Evolutionary conservation across 2,329 filamentous ascomycete species (phyloP).

Genomic region (Bipolaris victoriae): DNA sequence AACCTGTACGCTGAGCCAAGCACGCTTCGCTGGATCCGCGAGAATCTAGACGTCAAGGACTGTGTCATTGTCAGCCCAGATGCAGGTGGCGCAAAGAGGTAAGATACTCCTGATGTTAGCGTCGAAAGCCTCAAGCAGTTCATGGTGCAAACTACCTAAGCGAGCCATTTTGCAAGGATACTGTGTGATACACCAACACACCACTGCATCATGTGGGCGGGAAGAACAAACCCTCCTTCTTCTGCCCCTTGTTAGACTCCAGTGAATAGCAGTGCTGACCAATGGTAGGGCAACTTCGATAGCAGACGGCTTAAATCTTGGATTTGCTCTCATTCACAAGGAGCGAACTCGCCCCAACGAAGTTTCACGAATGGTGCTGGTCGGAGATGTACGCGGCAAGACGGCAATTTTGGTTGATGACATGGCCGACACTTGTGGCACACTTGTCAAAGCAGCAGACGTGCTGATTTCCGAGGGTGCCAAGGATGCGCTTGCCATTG

Average conservation of each 20-base stretch:
- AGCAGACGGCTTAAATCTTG: conserved; percentile 86
- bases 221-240: conserved; percentile 1
- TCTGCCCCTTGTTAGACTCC: neutral
- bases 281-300: conserved; percentile 77
- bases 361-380: conserved; percentile 92
- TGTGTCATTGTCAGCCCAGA: conserved; percentile 95
- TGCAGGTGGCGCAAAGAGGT: conserved; percentile 91
- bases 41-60: conserved; percentile 80
- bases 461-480: conserved; percentile 82
- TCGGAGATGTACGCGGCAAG: conserved; percentile 89
- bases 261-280: conserved; percentile 21
- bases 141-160: neutral
- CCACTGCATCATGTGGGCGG: conserved; percentile 2
- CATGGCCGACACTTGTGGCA: conserved; percentile 96
- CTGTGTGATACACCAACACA: neutral
- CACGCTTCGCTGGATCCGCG: conserved; percentile 86
- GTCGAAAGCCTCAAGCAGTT: neutral
- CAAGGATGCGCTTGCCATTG: conserved; percentile 87
- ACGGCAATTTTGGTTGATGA: conserved; percentile 96
- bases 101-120: conserved; percentile 26
- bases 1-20: conserved; percentile 94
- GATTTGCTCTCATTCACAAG: conserved; percentile 96
- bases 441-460: conserved; percentile 83
- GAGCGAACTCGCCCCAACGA: conserved; percentile 91
- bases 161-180: neutral